Percentiles rank a stretch among this genome's conserved stretches.
Conservation (phyloP, 306 rosid species). For the Fragaria iinumae region DNA sequence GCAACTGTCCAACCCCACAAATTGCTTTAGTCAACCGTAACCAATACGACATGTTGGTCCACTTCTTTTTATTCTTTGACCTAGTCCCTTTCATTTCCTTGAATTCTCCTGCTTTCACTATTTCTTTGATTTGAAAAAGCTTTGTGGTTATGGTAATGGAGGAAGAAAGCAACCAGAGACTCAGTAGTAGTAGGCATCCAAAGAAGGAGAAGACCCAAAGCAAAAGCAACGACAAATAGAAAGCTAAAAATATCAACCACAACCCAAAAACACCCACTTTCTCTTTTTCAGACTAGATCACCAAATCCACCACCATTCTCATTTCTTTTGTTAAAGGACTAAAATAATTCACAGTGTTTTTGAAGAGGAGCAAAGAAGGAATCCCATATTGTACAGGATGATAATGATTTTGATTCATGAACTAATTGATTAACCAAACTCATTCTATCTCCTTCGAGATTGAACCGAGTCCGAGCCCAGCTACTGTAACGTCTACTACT, state of each 20-base stretch:
- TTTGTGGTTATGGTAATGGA: constrained; percentile 9
- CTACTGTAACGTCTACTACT: constrained; percentile 22
- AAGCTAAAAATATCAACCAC: neutral
- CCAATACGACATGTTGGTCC: constrained; percentile 61
- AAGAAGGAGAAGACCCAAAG: constrained; percentile 32
- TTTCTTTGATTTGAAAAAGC: constrained; percentile 13
- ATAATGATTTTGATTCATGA: constrained; percentile 14
- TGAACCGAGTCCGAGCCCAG: constrained; percentile 26
- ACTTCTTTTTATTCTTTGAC: constrained; percentile 74
- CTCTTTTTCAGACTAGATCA: constrained; percentile 27
- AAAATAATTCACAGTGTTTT: constrained; percentile 35
- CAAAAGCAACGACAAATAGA: constrained; percentile 34
- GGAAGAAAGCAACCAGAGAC: constrained; percentile 5
- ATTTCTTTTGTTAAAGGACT: neutral
- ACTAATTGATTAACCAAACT: constrained; percentile 27
- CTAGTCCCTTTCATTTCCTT: constrained; percentile 45
- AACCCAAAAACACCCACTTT: neutral
- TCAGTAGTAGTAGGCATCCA: constrained; percentile 35
- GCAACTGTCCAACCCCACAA: constrained; percentile 32
- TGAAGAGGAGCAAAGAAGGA: constrained; percentile 18
- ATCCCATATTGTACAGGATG: constrained; percentile 43
- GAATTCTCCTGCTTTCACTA: constrained; percentile 21
- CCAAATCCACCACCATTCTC: constrained; percentile 67
- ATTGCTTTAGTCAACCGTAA: constrained; percentile 66
- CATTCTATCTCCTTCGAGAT: constrained; percentile 55